Evolutionary conservation across 768 basidiomycete species (phyloP).

Genomic region (Boletus huronensis): DNA sequence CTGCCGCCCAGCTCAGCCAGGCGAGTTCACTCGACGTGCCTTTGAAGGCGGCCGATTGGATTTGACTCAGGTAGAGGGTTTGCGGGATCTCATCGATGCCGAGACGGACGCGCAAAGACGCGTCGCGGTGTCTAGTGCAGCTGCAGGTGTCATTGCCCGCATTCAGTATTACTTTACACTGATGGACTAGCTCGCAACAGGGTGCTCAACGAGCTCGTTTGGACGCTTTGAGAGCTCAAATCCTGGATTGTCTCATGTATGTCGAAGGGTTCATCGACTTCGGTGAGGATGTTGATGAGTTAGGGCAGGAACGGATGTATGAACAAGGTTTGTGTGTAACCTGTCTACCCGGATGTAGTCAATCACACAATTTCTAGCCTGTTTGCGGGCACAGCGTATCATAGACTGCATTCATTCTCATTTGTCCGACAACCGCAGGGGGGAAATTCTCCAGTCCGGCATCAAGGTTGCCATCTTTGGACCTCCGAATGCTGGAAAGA

Average conservation of each 20-base stretch:
- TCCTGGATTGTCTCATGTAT: conserved; percentile 71
- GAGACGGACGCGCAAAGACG: conserved; percentile 82
- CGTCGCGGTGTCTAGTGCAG: conserved; percentile 63
- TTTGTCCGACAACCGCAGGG: conserved; percentile 67
- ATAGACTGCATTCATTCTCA: conserved; percentile 50
- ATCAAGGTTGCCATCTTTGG: conserved; percentile 86
- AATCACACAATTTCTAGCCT: conserved; percentile 40
- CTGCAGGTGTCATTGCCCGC: conserved; percentile 43
- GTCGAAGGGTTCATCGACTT: conserved; percentile 92
- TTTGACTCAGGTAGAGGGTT: conserved; percentile 84
- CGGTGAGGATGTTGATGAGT: conserved; percentile 80
- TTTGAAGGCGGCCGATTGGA: conserved; percentile 80
- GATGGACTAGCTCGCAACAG: conserved; percentile 36
- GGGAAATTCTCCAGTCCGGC: conserved; percentile 81
- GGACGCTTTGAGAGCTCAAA: conserved; percentile 58
- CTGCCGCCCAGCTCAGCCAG: conserved; percentile 76
- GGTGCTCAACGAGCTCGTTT: conserved; percentile 59
- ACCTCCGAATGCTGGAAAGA: conserved; percentile 94
- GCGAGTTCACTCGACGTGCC: conserved; percentile 86
- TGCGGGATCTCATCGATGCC: conserved; percentile 83
- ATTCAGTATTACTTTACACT: not conserved
- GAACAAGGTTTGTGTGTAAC: conserved; percentile 51
- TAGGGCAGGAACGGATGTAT: conserved; percentile 73
- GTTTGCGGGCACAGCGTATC: conserved; percentile 46
- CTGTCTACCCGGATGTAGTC: not conserved